Base-by-base conservation (phyloP, 2,329 filamentous ascomycete species). In the Claviceps africana region DNA sequence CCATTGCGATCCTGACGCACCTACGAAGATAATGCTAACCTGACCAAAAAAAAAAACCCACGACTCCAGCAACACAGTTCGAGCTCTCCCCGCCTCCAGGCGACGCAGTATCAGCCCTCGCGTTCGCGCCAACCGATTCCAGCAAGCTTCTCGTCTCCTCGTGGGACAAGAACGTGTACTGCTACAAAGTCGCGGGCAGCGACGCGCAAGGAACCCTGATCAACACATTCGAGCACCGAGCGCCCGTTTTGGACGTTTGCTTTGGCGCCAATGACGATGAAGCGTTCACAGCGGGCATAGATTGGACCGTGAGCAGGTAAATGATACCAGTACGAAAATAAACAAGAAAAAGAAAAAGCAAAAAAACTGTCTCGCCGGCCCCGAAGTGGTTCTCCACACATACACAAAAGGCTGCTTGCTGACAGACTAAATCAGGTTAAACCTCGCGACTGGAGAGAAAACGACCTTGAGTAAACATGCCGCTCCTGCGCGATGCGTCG, bases 131-230 rank as follows among this genome's bases (percentile, higher is more conserved):
- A 37, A 72, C 77, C 55, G 81, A 83, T n/a, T 77, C 83, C 3
- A 81, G 76, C 51, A 85, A 83, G 60, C 77, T 98, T 39, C 79
- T 94, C n/a, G 90, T 91, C 60, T 85, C 90, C 11, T 95, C 89
- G 52, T 98, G 93, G 93, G 91, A 97, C 70, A 88, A 83, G 68
- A 81, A 88, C 65, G 81, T 95, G 52, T 95, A 96, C 69, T 76
- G 91, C 50, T 97, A 97, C 74, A 87, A 95, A 64, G 78, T 85
- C 54, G 71, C 73, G 19, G 75, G 77, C 56, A 74, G 78, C 46
- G 65, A 68, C 21, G 83, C 81, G 7, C 78, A 77, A 51, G 58
- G 63, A 25, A 64, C 60, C 44, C 74, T 94, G 31, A 63, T 90
- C 33, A 78, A 80, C 57, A 87, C 83, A 57, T 88, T 85, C 62